Base-by-base conservation (phyloP, 192 early-diverging fungal species). In the Coemansia sp. region DNA sequence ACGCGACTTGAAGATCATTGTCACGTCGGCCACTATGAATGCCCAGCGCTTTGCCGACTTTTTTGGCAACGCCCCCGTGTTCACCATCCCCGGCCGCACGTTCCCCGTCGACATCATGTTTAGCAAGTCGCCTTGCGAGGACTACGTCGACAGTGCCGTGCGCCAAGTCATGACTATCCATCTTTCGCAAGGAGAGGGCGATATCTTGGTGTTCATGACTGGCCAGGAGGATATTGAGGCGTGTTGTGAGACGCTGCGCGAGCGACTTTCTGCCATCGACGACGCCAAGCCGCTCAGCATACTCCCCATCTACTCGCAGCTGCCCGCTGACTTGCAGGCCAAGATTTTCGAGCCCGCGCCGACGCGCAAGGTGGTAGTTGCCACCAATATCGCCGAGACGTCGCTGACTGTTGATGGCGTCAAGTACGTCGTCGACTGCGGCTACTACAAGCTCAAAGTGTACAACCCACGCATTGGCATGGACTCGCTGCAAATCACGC, bases 211-310 rank as follows among this genome's bases (percentile, higher is more conserved):
- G 8, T 99, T 99, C 64, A 86, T 99, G 77, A 97, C 97, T 0
- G 97, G 97, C 77, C 95, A 98, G 72, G 97, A 99, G 84, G 97
- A 99, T 73, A 98, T 99, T 39, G 97, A 99, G 75, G 94, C 88
- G 2, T 85, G 89, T 31, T 73, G 84, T 36, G 88, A 88, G 63
- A 85, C 90, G 55, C 43, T 92, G 20, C 87, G 86, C 64, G 90
- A 93, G 60, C 87, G 87, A 10, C 77, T 93, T 6, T 89, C 86
- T 16, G 85, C 84, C 3, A 84, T 89, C 62, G 70, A 70, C 25
- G 72, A 59, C 41, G 86, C 89, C 3, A 85, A 85, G 20, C 88
- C 89, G 62, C 65, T 99, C 67, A 89, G 91, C 16, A 87, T 97
- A 47, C 85, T 96, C 36, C 97, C 95, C 1, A 95, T 97, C 6